Conservation (phyloP, 176 grass and related monocot genomes). For the Avena eriantha region DNA sequence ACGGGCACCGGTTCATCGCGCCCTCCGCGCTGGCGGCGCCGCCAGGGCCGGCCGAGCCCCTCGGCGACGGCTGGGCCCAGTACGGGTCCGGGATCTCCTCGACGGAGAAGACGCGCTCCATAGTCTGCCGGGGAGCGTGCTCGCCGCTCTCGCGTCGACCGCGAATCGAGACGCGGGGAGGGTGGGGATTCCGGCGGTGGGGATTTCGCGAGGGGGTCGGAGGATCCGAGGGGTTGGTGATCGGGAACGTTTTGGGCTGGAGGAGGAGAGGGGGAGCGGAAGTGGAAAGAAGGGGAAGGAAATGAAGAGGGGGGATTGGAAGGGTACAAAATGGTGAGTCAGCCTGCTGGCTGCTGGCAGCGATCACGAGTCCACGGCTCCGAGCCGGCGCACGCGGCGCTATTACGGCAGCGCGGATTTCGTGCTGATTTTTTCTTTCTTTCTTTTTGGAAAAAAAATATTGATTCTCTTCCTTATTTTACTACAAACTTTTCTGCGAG, state of each 20-base stretch:
- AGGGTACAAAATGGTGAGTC: constrained; percentile 18
- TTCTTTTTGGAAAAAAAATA: too few species aligned
- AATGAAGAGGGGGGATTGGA: neutral
- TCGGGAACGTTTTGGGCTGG: constrained; percentile 3
- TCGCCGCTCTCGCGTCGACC: neutral
- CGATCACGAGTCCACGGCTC: constrained; percentile 2
- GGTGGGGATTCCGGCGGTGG: neutral
- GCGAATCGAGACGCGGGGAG: neutral
- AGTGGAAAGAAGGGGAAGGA: neutral
- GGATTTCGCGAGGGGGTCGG: neutral
- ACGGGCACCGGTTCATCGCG: constrained; percentile 74
- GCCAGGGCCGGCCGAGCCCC: neutral
- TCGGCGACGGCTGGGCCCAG: constrained; percentile 51
- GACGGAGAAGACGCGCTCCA: constrained; percentile 91
- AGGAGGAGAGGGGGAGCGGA: neutral
- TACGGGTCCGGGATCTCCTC: constrained; percentile 77
- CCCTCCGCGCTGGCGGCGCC: neutral
- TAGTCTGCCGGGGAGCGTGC: constrained; percentile 2
- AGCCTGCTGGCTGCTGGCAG: neutral
- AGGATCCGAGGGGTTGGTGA: constrained; percentile 44
- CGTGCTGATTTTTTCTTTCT: neutral
- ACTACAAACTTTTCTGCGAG: too few species aligned
- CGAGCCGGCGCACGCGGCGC: constrained; percentile 26
- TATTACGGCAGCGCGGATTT: neutral
- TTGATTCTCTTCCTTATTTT: too few species aligned